Evolutionary conservation across 257 asterid species (phyloP).

Genomic region (Buddleja alternifolia): DNA sequence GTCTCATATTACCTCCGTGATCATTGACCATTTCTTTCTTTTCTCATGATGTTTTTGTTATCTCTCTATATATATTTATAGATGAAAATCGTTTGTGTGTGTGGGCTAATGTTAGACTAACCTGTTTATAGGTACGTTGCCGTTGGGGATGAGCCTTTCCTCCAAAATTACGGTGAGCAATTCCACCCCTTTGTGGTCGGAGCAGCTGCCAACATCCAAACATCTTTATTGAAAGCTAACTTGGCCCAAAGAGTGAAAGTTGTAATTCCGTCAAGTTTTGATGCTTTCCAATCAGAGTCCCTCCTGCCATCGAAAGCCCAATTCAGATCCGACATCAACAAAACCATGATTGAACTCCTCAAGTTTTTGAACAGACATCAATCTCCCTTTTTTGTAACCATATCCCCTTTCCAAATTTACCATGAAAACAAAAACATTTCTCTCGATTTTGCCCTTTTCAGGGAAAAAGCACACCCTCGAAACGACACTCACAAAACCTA

Average conservation of each 20-base stretch:
- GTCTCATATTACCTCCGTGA: not conserved
- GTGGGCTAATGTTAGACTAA: constrained; percentile 11
- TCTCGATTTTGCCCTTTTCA: constrained; percentile 75
- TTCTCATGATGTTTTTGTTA: not conserved
- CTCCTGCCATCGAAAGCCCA: constrained; percentile 61
- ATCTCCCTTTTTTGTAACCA: constrained; percentile 71
- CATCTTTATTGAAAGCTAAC: constrained; percentile 66
- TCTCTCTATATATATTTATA: no score
- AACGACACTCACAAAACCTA: constrained; percentile 54
- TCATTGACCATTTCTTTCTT: not conserved
- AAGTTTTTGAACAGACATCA: constrained; percentile 56
- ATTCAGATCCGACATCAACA: constrained; percentile 68
- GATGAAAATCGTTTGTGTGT: not conserved
- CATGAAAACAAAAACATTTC: constrained; percentile 65
- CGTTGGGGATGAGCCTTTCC: constrained; percentile 84
- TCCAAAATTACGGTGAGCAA: constrained; percentile 61
- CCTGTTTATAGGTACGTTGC: constrained; percentile 60
- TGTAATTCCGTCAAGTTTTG: constrained; percentile 73
- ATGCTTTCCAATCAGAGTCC: constrained; percentile 57
- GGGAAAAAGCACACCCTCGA: constrained; percentile 47
- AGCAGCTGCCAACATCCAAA: constrained; percentile 75
- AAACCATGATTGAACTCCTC: constrained; percentile 76
- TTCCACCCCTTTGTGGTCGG: constrained; percentile 76
- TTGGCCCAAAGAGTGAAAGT: constrained; percentile 67
- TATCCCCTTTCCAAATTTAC: constrained; percentile 67